phyloP scores from a whole-genome alignment of 345 rosid genomes.

The Gossypium thurberi region DNA sequence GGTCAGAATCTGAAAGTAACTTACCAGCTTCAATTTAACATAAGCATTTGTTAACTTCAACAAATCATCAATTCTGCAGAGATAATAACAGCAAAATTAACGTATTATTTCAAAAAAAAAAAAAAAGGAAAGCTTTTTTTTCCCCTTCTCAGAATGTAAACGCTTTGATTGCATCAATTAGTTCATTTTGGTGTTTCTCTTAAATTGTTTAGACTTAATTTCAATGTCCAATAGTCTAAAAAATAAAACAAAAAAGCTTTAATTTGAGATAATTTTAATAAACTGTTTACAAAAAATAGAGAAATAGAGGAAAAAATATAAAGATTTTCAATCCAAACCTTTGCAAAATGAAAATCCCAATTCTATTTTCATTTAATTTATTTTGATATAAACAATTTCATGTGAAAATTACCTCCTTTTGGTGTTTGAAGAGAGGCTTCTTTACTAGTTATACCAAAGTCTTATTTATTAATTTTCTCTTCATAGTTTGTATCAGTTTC shows the following conservation, averaged over 20 bases:
- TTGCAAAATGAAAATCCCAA: neutral
- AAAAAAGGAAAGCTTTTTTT: no score
- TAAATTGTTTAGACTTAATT: neutral
- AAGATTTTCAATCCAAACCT: neutral
- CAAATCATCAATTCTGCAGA: constrained; percentile 36
- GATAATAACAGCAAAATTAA: neutral
- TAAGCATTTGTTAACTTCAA: constrained; percentile 26
- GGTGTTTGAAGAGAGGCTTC: no score
- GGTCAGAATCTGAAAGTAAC: constrained; percentile 30
- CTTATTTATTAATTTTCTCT: no score
- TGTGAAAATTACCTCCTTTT: neutral
- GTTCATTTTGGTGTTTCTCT: neutral
- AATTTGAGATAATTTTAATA: neutral
- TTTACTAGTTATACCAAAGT: no score
- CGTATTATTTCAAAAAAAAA: neutral
- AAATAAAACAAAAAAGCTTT: neutral
- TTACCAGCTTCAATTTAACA: constrained; percentile 28
- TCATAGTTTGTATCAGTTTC: neutral
- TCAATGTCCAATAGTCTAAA: neutral
- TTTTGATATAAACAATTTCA: neutral
- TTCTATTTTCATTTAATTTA: neutral
- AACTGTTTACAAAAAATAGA: neutral
- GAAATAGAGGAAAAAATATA: neutral
- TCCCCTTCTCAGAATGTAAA: no score
- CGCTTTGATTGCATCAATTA: neutral